These are phyloP conservation scores for Tolypocladium cylindrosporum DNA, from an alignment of 2,329 filamentous ascomycete genomes.

Conservation along the genomic window DNA sequence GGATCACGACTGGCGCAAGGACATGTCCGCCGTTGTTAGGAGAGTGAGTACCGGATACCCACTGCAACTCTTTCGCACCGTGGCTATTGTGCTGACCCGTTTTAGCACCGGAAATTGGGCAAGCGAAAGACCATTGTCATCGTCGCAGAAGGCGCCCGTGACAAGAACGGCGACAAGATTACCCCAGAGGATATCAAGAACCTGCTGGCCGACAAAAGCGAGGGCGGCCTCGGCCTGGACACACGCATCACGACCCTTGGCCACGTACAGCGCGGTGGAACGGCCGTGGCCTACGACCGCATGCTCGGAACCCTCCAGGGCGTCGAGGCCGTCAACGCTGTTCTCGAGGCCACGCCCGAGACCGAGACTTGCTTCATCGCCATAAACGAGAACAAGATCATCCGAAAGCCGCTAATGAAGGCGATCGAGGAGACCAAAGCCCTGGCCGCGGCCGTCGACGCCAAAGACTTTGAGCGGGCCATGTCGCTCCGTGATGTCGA, in stretches of 20 bases:
- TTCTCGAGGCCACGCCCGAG: constrained; percentile 79
- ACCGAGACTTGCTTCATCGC: constrained; percentile 91
- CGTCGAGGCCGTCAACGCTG: constrained; percentile 86
- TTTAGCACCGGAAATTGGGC: constrained; percentile 70
- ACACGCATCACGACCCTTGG: constrained; percentile 91
- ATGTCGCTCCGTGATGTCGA: constrained; percentile 87
- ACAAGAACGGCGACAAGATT: constrained; percentile 76
- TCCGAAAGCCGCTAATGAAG: constrained; percentile 78
- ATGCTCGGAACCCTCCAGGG: constrained; percentile 90
- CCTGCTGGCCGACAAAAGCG: constrained; percentile 65
- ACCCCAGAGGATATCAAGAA: constrained; percentile 73
- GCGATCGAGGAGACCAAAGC: constrained; percentile 80
- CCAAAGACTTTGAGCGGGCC: constrained; percentile 76
- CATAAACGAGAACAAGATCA: constrained; percentile 96
- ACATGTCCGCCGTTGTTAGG: constrained; percentile 72
- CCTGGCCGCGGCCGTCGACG: constrained; percentile 71
- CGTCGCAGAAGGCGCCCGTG: constrained; percentile 88
- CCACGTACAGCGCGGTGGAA: constrained; percentile 93
- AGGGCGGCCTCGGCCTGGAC: constrained; percentile 64
- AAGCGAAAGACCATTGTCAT: constrained; percentile 98
- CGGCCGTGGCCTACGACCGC: constrained; percentile 86
- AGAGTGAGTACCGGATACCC: constrained; percentile 38
- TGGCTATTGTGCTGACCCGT: constrained; percentile 4
- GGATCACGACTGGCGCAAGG: constrained; percentile 74
- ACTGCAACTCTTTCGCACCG: neutral